Base-by-base conservation (phyloP, 1,139 yeast species). In the Suhomyces ambrosiae region DNA sequence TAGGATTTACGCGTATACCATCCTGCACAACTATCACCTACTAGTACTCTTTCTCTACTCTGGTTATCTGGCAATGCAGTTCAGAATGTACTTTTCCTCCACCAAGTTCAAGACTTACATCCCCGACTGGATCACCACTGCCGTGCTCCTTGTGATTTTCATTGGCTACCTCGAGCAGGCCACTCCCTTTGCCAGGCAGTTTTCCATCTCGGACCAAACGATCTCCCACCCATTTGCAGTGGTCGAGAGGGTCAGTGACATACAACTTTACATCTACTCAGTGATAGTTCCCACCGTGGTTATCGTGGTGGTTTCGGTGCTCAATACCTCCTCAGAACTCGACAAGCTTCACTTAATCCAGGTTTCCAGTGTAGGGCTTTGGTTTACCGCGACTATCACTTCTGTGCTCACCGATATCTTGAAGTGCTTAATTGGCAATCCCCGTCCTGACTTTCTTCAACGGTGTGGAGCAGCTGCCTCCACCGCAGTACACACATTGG, bases 371-470 rank as follows among this genome's bases (percentile, higher is more conserved):
- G 22, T 48, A 13, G 54, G 53, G 3, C 47, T 49, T 25, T 47
- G 50, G 50, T 28, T 50, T 28, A 31, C 48, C 12, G 38, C 40
- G 5, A 28, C 42, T 10, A 27, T 78, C n/a, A 74, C 76, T 30
- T 68, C 72, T 13, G 55, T 50, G 9, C 26, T 54, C 23, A 56
- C 60, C 12, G 61, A 56, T 34, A 44, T 56, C 16, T 44, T 58
- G 37, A 58, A 58, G 40, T 45, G 48, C 23, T 56, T 60, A 57
- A 52, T 58, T 14, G 62, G 56, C 4, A 49, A 56, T 31, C 60
- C 60, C 5, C 44, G 62, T 24, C 62, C 62, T 1, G 61, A 56
- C 38, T 58, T 58, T 33, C 47, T 58, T 32, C 52, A 38, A 18
- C 48, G 61, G 3, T 56, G 61, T 37, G 60, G 55, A 2, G 48